Evolutionary conservation across 2,329 filamentous ascomycete species (phyloP).

Genomic region (Pseudogymnoascus sp.): DNA sequence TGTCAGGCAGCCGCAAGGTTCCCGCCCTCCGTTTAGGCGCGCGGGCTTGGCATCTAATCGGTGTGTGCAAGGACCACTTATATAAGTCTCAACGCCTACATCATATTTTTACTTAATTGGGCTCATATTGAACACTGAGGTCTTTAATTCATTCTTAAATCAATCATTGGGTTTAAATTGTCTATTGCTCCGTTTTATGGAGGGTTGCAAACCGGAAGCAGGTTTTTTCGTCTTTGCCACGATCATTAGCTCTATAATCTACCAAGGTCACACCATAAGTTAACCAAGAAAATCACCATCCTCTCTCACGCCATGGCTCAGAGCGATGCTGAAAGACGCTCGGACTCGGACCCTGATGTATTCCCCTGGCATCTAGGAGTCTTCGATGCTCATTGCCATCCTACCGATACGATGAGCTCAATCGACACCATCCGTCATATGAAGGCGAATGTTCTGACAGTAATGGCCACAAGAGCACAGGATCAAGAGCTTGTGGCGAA

Average conservation of each 20-base stretch:
- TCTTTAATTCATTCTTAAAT: not conserved
- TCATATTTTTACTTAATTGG: not conserved
- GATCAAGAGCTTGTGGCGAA: slow-evolving; percentile 67
- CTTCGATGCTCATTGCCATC: slow-evolving; percentile 77
- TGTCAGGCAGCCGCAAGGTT: slow-evolving; percentile 3
- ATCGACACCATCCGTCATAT: slow-evolving; percentile 53
- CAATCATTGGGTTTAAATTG: not conserved
- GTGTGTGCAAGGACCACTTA: not conserved
- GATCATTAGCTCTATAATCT: not conserved
- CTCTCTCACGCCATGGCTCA: not conserved
- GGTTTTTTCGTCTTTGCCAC: not conserved
- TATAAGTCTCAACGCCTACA: not conserved
- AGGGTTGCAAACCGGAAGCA: not conserved
- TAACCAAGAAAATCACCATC: not conserved
- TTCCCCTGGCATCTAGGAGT: slow-evolving; percentile 67
- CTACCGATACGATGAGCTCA: slow-evolving; percentile 66
- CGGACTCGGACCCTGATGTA: not conserved
- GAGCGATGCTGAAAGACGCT: not conserved
- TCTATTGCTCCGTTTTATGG: not conserved
- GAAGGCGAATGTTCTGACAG: slow-evolving; percentile 58
- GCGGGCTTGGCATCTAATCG: slow-evolving; percentile 1
- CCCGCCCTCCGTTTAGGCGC: not conserved
- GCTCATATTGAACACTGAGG: not conserved
- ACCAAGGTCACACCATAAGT: not conserved
- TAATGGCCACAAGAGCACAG: slow-evolving; percentile 70